Percentiles rank a stretch among this genome's conserved stretches.
These are phyloP conservation scores for Osmanthus fragrans DNA, from an alignment of 257 asterid species.

Conservation along the genomic window DNA sequence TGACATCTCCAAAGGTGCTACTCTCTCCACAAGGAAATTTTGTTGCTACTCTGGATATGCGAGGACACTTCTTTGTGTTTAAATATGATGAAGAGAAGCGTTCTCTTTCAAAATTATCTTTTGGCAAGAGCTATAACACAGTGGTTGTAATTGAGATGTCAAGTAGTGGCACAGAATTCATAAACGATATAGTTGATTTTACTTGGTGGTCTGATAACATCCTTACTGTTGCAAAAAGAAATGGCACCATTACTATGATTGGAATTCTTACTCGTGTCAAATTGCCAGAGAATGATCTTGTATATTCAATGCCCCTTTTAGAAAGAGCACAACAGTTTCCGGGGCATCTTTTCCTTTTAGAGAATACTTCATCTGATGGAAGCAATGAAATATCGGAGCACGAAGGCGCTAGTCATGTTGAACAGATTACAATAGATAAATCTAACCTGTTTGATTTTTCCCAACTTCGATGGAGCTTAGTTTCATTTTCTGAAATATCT, in stretches of 20 bases:
- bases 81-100: conserved; percentile 59
- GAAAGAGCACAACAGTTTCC: conserved; percentile 63
- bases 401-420: conserved; percentile 37
- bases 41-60: conserved; percentile 70
- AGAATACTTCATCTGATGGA: conserved; percentile 47
- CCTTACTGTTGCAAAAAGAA: conserved; percentile 61
- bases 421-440: conserved; percentile 37
- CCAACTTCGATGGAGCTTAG: conserved; percentile 65
- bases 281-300: conserved; percentile 48
- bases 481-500: conserved; percentile 70
- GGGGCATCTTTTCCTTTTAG: conserved; percentile 73
- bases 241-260: conserved; percentile 62
- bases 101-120: conserved; percentile 43
- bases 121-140: conserved; percentile 36
- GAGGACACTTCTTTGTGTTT: conserved; percentile 65
- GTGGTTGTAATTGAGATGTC: conserved; percentile 35
- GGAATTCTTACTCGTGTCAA: conserved; percentile 46
- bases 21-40: conserved; percentile 69
- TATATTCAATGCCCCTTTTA: conserved; percentile 69
- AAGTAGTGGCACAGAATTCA: conserved; percentile 32
- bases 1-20: conserved; percentile 69
- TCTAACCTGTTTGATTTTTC: conserved; percentile 43
- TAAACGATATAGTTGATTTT: conserved; percentile 64
- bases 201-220: conserved; percentile 91
- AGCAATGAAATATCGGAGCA: conserved; percentile 40